Percentiles rank a stretch among this genome's conserved stretches.
These are phyloP conservation scores for Dryas integrifolia DNA, from an alignment of 331 rosid genomes.

Conservation along the genomic window DNA sequence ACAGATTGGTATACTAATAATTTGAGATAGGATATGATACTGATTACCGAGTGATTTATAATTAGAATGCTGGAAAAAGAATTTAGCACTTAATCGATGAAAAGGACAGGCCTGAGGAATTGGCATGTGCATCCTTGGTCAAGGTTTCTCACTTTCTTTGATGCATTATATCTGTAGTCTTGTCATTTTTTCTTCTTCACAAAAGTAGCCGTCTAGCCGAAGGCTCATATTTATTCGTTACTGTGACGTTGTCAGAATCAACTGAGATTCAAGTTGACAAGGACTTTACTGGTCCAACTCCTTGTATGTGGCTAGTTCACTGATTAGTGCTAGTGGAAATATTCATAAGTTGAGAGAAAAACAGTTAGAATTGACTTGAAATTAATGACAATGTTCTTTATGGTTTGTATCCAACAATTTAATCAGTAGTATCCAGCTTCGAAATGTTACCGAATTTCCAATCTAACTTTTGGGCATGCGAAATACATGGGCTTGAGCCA, in stretches of 20 bases:
- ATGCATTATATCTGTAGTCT: background rate
- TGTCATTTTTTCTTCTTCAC: background rate
- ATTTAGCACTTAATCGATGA: background rate
- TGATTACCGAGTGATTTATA: background rate
- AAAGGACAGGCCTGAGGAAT: background rate
- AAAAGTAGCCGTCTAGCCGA: background rate
- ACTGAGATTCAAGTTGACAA: background rate
- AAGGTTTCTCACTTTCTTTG: background rate
- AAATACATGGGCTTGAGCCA: too few relatives aligned
- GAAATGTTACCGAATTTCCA: too few relatives aligned
- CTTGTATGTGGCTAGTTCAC: too few relatives aligned
- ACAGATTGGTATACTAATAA: background rate
- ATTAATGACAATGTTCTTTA: too few relatives aligned
- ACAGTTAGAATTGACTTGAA: too few relatives aligned
- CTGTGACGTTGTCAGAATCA: background rate
- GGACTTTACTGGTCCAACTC: background rate
- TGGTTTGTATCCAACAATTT: background rate
- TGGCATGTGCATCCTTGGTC: background rate
- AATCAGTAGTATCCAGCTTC: too few relatives aligned
- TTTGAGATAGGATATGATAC: background rate
- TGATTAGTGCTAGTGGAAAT: too few relatives aligned
- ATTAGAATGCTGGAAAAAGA: background rate
- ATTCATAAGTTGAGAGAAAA: too few relatives aligned
- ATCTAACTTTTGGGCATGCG: too few relatives aligned
- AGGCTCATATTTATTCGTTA: background rate